These are phyloP conservation scores for Lachnellula arida DNA, from an alignment of 2,329 filamentous ascomycete species.

Conservation along the genomic window DNA sequence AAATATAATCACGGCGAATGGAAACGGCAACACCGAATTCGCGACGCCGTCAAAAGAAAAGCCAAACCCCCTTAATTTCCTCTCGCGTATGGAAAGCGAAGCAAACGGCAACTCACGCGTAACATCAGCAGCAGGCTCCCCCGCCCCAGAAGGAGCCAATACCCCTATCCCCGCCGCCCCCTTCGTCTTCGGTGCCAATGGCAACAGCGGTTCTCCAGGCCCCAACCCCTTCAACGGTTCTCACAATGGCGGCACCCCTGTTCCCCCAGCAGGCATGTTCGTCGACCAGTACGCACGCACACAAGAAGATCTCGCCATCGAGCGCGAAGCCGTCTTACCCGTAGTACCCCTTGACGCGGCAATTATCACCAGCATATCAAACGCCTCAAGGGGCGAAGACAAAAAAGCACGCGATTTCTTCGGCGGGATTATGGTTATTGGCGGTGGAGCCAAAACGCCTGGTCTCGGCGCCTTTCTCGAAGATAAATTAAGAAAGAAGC, in stretches of 20 bases:
- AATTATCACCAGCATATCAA: constrained; percentile 82
- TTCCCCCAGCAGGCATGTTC: constrained; percentile 32
- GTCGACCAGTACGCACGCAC: constrained; percentile 39
- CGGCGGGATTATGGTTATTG: constrained; percentile 85
- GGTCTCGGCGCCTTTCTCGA: constrained; percentile 80
- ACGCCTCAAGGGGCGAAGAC: constrained; percentile 83
- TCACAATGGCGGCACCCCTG: constrained; percentile 46
- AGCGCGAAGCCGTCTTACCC: constrained; percentile 77
- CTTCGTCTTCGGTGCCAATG: constrained; percentile 49
- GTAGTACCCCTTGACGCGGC: constrained; percentile 81
- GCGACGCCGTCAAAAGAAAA: constrained; percentile 60
- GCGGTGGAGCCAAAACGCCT: constrained; percentile 76
- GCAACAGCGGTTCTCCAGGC: constrained; percentile 28
- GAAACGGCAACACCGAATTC: constrained; percentile 41
- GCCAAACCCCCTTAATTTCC: constrained; percentile 62
- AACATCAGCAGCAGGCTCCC: constrained; percentile 76
- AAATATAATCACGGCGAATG: constrained; percentile 34
- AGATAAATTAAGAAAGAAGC: constrained; percentile 66
- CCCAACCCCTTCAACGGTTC: constrained; percentile 37
- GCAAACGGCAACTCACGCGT: constrained; percentile 72
- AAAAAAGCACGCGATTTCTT: constrained; percentile 89
- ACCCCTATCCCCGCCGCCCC: constrained; percentile 57
- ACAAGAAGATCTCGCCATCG: constrained; percentile 48
- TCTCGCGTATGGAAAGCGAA: constrained; percentile 58
- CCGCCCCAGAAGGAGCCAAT: constrained; percentile 69